A percentile compares a stretch with the other conserved stretches of the same genome.
Evolutionary conservation across 768 basidiomycete genomes (phyloP).

Genomic region (Leccinum uliginosum): DNA sequence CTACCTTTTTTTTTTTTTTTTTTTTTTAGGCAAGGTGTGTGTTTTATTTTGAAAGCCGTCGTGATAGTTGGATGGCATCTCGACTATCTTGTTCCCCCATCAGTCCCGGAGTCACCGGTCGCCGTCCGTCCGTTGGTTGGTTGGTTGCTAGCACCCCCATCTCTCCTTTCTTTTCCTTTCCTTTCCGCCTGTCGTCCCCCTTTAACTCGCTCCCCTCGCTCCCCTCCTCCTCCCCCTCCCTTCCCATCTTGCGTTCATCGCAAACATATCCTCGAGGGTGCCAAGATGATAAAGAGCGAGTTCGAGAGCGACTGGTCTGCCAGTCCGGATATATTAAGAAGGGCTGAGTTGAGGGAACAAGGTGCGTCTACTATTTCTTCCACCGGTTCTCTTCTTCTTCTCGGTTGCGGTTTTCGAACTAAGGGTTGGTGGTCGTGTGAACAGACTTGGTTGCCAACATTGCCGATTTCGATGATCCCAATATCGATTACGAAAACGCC

Average conservation of each 20-base stretch:
- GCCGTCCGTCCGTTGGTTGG: background rate
- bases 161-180: no score
- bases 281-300: constrained; percentile 17
- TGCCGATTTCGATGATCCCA: constrained; percentile 34
- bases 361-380: background rate
- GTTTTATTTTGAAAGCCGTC: no score
- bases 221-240: no score
- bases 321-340: constrained; percentile 14
- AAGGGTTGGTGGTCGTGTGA: no score
- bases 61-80: no score
- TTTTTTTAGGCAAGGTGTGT: no score
- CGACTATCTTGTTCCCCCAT: background rate
- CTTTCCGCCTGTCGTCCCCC: no score
- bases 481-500: constrained; percentile 26
- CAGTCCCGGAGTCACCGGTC: background rate
- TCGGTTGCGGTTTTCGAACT: background rate
- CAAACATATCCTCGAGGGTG: no score
- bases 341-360: constrained; percentile 1
- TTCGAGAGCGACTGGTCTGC: background rate
- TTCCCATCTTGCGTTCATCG: no score
- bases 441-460: background rate
- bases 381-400: background rate
- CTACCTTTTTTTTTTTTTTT: background rate
- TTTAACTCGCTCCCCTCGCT: no score
- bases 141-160: background rate